phyloP scores from a whole-genome alignment of 2,329 filamentous ascomycete species.

The Diaporthe amygdali region DNA sequence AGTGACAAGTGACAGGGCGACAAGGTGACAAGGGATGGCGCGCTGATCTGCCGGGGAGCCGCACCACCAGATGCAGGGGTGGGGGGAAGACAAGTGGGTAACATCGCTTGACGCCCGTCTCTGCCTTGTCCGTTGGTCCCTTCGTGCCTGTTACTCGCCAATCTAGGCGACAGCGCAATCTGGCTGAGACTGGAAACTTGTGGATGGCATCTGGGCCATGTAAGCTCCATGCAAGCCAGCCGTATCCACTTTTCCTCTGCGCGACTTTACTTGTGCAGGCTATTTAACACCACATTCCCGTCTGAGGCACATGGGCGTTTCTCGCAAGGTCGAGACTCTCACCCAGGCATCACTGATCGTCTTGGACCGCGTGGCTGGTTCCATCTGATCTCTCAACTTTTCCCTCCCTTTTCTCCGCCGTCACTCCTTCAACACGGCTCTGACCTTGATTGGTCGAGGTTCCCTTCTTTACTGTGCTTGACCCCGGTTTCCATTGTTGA shows the following conservation, averaged over 20 bases:
- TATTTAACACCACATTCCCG: conserved; percentile 27
- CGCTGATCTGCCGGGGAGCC: conserved; percentile 23
- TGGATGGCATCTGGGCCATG: conserved; percentile 6
- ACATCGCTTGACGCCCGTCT: conserved; percentile 8
- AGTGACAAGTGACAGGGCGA: conserved; percentile 3
- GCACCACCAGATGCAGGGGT: conserved; percentile 15
- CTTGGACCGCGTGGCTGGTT: conserved; percentile 14
- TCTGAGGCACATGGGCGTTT: conserved; percentile 15
- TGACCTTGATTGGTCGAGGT: conserved; percentile 3
- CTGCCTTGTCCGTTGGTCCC: background rate
- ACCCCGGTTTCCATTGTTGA: conserved; percentile 25
- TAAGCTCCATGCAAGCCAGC: conserved; percentile 10
- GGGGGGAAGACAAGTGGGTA: conserved; percentile 15
- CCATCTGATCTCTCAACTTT: conserved; percentile 15
- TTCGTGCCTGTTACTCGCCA: conserved; percentile 20
- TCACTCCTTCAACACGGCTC: conserved; percentile 39
- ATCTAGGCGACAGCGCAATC: conserved; percentile 22
- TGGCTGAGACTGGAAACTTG: conserved; percentile 4
- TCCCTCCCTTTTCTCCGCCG: conserved; percentile 27
- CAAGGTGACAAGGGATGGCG: conserved; percentile 18
- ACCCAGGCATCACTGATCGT: background rate
- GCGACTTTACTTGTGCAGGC: conserved; percentile 10
- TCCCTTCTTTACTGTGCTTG: conserved; percentile 25
- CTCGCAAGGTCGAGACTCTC: conserved; percentile 6
- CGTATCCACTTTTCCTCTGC: conserved; percentile 15